Conservation (phyloP, 768 basidiomycete species). For the Pleurotus eryngii region DNA sequence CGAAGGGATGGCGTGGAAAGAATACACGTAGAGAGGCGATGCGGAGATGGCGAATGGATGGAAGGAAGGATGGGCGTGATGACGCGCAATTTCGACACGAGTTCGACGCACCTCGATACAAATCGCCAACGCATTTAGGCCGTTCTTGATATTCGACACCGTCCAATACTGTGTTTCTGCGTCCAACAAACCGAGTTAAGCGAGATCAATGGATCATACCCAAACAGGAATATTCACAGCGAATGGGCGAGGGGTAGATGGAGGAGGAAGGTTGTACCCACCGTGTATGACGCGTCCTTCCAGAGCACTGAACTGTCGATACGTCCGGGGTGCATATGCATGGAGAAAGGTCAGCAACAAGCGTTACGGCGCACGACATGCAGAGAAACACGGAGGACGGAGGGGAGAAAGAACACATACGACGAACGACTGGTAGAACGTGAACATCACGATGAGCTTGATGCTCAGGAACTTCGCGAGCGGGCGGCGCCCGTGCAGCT, state of each 20-base stretch:
- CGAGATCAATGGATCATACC: neutral
- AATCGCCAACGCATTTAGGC: constrained; percentile 75
- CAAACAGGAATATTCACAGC: too few relatives aligned
- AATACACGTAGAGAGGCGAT: neutral
- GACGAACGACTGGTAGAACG: constrained; percentile 82
- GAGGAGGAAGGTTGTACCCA: constrained; percentile 15
- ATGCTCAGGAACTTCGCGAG: constrained; percentile 84
- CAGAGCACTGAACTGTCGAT: constrained; percentile 55
- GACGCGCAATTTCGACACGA: neutral
- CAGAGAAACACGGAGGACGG: neutral
- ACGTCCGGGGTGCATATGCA: neutral
- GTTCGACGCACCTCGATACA: constrained; percentile 69
- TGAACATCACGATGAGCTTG: constrained; percentile 85
- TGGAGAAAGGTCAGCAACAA: neutral
- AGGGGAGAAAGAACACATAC: constrained; percentile 33
- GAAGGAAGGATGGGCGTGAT: neutral
- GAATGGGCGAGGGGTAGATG: too few relatives aligned
- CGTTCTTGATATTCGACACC: constrained; percentile 76
- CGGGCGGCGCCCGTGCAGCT: constrained; percentile 70
- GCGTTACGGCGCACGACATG: neutral
- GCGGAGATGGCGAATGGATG: too few relatives aligned
- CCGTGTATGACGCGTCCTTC: constrained; percentile 68
- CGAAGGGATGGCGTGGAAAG: neutral
- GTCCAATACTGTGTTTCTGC: constrained; percentile 81
- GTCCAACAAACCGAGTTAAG: neutral